Evolutionary conservation across 139 green algal genomes (phyloP).

Genomic region (Zygnema cylindricum): DNA sequence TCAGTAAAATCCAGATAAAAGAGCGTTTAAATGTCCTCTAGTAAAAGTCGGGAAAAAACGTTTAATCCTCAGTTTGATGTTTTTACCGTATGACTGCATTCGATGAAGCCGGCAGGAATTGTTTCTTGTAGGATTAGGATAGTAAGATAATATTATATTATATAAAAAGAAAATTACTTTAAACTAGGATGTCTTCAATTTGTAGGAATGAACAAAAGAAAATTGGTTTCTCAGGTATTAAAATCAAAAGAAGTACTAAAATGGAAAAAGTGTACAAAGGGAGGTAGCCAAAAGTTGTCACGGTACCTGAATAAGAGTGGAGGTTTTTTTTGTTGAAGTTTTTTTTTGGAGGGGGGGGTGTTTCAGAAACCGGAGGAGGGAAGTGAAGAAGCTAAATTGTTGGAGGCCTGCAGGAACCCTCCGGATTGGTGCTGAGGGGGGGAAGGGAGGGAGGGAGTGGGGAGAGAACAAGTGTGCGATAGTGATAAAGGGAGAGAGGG

Average conservation of each 20-base stretch:
- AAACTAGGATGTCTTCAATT: too few relatives aligned
- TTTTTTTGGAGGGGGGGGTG: background rate
- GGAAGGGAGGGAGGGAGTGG: conserved; percentile 1
- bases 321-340: background rate
- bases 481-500: background rate
- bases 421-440: conserved; percentile 59
- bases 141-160: too few relatives aligned
- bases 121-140: too few relatives aligned
- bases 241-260: background rate
- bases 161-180: too few relatives aligned
- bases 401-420: conserved; percentile 85
- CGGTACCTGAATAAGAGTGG: background rate
- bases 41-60: too few relatives aligned
- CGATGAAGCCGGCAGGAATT: too few relatives aligned
- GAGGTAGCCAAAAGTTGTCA: background rate
- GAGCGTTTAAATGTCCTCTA: too few relatives aligned
- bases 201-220: too few relatives aligned
- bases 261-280: conserved; percentile 3
- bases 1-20: too few relatives aligned
- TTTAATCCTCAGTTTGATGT: too few relatives aligned
- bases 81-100: too few relatives aligned
- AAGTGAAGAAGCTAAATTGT: conserved; percentile 80
- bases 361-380: conserved; percentile 69
- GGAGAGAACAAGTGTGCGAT: background rate
- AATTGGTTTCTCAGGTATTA: too few relatives aligned